Evolutionary conservation across 2,329 filamentous ascomycete species (phyloP).

Genomic region (Acrodontium crateriforme): DNA sequence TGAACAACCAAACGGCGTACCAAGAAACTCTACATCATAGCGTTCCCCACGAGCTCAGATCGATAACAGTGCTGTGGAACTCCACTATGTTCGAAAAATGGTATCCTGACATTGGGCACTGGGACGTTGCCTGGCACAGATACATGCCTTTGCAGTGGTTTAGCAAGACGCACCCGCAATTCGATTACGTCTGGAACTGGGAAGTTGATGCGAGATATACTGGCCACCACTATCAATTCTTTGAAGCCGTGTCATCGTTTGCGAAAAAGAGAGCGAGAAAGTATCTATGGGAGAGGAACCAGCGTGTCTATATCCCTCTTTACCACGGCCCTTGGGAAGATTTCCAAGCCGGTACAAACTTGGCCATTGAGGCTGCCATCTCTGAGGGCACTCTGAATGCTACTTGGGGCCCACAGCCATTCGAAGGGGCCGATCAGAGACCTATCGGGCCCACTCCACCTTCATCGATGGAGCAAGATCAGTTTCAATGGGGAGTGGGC

Average conservation of each 20-base stretch:
- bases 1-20: not conserved
- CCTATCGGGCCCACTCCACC: constrained; percentile 65
- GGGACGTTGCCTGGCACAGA: constrained; percentile 41
- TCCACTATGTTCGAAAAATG: not conserved
- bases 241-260: constrained; percentile 46
- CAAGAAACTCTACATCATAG: not conserved
- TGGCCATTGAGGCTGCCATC: constrained; percentile 26
- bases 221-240: constrained; percentile 64
- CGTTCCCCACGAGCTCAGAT: not conserved
- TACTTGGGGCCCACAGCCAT: constrained; percentile 74
- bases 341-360: constrained; percentile 20
- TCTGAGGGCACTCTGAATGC: constrained; percentile 31
- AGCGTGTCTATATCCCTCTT: constrained; percentile 38
- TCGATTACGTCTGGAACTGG: constrained; percentile 68
- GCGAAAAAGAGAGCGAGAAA: constrained; percentile 40
- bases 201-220: constrained; percentile 67
- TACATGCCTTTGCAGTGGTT: constrained; percentile 64
- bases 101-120: constrained; percentile 20
- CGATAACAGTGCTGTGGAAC: not conserved
- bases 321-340: constrained; percentile 35
- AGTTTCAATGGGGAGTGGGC: constrained; percentile 72
- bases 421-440: constrained; percentile 52
- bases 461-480: constrained; percentile 60
- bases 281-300: constrained; percentile 42
- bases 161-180: constrained; percentile 59